Conservation (phyloP, 371 early-diverging fungal genomes). For the Syncephalastrum sp. region DNA sequence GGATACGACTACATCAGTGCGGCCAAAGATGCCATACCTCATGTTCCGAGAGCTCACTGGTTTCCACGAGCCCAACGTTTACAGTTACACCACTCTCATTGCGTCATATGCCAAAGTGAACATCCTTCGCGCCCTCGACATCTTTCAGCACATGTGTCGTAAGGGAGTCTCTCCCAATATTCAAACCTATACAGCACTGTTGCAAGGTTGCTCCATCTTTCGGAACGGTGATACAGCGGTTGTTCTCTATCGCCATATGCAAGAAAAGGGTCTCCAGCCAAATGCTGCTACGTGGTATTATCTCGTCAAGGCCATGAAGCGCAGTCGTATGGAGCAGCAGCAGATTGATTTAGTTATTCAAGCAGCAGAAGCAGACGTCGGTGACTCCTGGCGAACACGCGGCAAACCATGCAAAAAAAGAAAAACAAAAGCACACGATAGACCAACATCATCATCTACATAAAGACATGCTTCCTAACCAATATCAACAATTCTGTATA, state of each 20-base stretch:
- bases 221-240: slow-evolving; percentile 33
- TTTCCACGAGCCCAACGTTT: slow-evolving; percentile 38
- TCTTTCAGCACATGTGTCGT: slow-evolving; percentile 40
- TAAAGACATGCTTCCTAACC: too few relatives aligned
- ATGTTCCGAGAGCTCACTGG: slow-evolving; percentile 41
- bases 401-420: too few relatives aligned
- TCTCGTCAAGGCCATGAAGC: slow-evolving; percentile 35
- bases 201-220: slow-evolving; percentile 48
- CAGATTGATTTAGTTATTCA: slow-evolving; percentile 18
- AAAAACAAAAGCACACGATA: too few relatives aligned
- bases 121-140: slow-evolving; percentile 30
- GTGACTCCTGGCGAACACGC: too few relatives aligned
- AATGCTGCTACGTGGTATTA: slow-evolving; percentile 41
- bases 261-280: slow-evolving; percentile 29
- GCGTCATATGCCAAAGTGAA: slow-evolving; percentile 44
- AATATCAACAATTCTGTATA: too few relatives aligned
- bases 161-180: slow-evolving; percentile 33
- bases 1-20: background rate
- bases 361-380: too few relatives aligned
- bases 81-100: slow-evolving; percentile 49
- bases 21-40: slow-evolving; percentile 12
- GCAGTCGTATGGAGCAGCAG: slow-evolving; percentile 30
- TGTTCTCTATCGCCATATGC: slow-evolving; percentile 36
- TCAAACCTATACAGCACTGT: slow-evolving; percentile 37
- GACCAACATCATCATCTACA: too few relatives aligned